Evolutionary conservation across 495 filamentous ascomycete species (phyloP).

Genomic region (Neurospora sp.): DNA sequence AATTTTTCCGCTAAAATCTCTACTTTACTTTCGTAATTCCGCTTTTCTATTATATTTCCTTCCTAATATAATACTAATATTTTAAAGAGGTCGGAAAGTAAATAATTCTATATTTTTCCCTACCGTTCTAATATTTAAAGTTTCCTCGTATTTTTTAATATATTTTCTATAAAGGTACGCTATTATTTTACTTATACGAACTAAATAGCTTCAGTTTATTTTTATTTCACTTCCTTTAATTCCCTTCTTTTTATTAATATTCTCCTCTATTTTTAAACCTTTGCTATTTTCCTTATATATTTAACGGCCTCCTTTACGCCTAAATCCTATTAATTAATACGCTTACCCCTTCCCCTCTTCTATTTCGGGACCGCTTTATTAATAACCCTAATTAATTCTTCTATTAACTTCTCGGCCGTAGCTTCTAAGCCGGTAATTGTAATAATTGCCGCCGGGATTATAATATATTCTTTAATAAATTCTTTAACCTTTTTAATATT

Average conservation of each 20-base stretch:
- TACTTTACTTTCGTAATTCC: too few relatives aligned
- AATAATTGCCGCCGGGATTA: too few relatives aligned
- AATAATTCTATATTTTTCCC: neutral
- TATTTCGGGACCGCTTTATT: too few relatives aligned
- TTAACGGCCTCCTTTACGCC: neutral
- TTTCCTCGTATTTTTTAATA: neutral
- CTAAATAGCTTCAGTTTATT: neutral
- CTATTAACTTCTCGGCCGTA: too few relatives aligned
- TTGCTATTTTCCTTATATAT: neutral
- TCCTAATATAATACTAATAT: neutral
- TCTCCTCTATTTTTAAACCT: neutral
- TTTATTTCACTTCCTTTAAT: neutral
- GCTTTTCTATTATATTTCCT: too few relatives aligned
- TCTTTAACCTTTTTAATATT: too few relatives aligned
- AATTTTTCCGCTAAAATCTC: too few relatives aligned
- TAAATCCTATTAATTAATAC: neutral
- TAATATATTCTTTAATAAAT: too few relatives aligned
- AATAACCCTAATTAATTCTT: too few relatives aligned
- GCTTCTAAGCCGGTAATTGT: too few relatives aligned
- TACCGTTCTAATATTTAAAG: neutral
- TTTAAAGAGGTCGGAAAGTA: neutral
- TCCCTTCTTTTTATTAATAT: neutral
- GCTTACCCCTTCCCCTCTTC: neutral
- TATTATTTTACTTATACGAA: neutral
- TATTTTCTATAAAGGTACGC: neutral